Evolutionary conservation across 1,284 basidiomycete genomes (phyloP), one percentile per base, ranked within the genome.

Genomic region (Mycena citricolor): DNA sequence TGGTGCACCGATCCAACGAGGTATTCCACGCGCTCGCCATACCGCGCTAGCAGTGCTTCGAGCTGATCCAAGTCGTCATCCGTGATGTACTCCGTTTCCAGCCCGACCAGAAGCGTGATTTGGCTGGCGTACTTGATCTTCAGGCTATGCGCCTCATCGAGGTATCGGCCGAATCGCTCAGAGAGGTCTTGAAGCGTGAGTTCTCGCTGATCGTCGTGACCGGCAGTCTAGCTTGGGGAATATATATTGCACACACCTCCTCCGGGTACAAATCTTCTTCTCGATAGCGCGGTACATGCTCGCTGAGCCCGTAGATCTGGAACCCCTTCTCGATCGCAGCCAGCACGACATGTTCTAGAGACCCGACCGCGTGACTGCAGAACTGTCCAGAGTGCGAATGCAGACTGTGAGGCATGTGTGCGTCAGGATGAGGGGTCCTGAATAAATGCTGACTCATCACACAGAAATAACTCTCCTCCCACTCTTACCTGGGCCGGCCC

Each of bases 311-410:
- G 60, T 86, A 97, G 1, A 87, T 73, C 46, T 77, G 70, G 64
- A 98, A 98, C 0, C 84, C 81, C 61, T 86, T 77, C 3, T 67
- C 59, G 42, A 92, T 83, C 8, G 95, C 94, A 52, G 84, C 82
- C 5, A 70, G 60, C 1, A 97, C 83, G 13, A 94, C 84, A 2
- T 88, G 77, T 51, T 92, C 82, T 14, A 98, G 75, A 1, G 73
- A 73, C 5, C 86, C 84, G 3, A 65, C 62, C 8, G 92, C 95
- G 63, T 98, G 95, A 51, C 81, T 85, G 72, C 94, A 97, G 68
- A 97, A 98, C 61, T 95, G 85, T 23, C 95, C 94, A 7, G 94
- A 97, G 61, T 97, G 94, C 8, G 91, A 94, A 66, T 97, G 94
- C 61, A 93, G 92, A 57, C 86, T 90, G 62, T 87, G 76, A 51